Percentiles rank a stretch among this genome's conserved stretches.
phyloP scores from a whole-genome alignment of 2,329 filamentous ascomycete species.

The Leptographium wingfieldii region DNA sequence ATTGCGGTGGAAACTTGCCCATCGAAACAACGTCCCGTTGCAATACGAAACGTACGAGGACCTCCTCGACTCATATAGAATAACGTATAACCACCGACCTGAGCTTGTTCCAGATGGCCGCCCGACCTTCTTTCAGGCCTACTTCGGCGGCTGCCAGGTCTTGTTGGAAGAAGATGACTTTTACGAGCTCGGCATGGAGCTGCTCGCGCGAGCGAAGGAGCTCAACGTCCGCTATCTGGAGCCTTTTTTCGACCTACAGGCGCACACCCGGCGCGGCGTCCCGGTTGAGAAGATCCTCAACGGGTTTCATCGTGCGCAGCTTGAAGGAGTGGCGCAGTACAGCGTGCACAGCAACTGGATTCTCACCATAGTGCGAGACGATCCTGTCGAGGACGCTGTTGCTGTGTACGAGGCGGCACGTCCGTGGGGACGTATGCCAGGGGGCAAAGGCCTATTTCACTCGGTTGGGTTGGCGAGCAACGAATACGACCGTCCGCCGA shows the following conservation, averaged over 20 bases:
- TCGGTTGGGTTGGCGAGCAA: constrained; percentile 34
- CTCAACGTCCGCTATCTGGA: constrained; percentile 60
- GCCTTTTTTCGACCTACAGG: constrained; percentile 71
- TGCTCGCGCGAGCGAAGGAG: constrained; percentile 49
- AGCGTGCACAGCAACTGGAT: constrained; percentile 53
- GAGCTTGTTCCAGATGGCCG: constrained; percentile 19
- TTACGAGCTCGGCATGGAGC: constrained; percentile 56
- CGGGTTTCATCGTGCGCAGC: constrained; percentile 49
- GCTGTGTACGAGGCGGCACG: constrained; percentile 30
- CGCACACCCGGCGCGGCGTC: constrained; percentile 52
- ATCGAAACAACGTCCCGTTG: constrained; percentile 23
- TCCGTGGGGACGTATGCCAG: constrained; percentile 21
- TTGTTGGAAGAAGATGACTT: constrained; percentile 54
- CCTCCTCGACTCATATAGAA: constrained; percentile 48
- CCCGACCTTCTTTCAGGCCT: constrained; percentile 53
- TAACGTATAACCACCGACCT: constrained; percentile 31
- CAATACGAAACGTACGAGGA: constrained; percentile 32
- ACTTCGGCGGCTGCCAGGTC: constrained; percentile 62
- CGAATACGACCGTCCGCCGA: constrained; percentile 30
- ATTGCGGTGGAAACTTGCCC: constrained; percentile 27
- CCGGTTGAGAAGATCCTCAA: constrained; percentile 47
- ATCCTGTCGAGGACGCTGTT: constrained; percentile 44
- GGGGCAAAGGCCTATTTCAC: constrained; percentile 27
- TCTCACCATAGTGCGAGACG: constrained; percentile 57
- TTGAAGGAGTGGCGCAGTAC: constrained; percentile 46